These are phyloP conservation scores for Trichaptum fuscoviolaceum DNA, from an alignment of 768 basidiomycete genomes.

Conservation along the genomic window DNA sequence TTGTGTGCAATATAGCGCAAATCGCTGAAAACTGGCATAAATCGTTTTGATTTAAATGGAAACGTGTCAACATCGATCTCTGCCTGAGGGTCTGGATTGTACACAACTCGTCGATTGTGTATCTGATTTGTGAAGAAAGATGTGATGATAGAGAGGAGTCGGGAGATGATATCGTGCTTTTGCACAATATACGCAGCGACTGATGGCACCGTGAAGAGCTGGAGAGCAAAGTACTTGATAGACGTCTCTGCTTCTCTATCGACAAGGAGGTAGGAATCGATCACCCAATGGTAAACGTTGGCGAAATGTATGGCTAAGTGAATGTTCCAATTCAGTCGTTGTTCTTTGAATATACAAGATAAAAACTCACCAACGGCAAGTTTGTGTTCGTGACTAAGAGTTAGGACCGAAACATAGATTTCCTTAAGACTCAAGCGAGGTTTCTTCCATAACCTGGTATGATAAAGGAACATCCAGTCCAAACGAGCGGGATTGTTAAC, in stretches of 20 bases:
- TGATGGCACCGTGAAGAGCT: conserved; percentile 89
- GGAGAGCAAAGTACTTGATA: conserved; percentile 88
- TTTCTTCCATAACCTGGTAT: conserved; percentile 81
- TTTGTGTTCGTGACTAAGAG: conserved; percentile 68
- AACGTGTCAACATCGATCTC: conserved; percentile 74
- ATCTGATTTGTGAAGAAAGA: conserved; percentile 94
- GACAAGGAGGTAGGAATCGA: conserved; percentile 86
- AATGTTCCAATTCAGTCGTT: conserved; percentile 9
- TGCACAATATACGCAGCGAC: conserved; percentile 75
- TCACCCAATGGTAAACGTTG: conserved; percentile 76
- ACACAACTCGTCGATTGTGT: conserved; percentile 58
- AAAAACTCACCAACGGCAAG: conserved; percentile 63
- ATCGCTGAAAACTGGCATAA: conserved; percentile 92
- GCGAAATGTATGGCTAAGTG: conserved; percentile 74
- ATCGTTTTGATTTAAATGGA: conserved; percentile 92
- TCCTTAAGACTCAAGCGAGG: conserved; percentile 78
- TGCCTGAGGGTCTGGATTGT: conserved; percentile 26
- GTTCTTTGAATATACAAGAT: background rate
- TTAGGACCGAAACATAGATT: conserved; percentile 71
- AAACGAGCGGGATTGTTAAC: conserved; percentile 52
- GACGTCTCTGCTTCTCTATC: conserved; percentile 95
- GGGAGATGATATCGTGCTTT: conserved; percentile 66
- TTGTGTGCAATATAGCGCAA: conserved; percentile 83
- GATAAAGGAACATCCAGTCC: conserved; percentile 75
- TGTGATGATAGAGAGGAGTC: conserved; percentile 77